phyloP scores from a whole-genome alignment of 495 filamentous ascomycete genomes.

The Friedmanniomyces simplex region DNA sequence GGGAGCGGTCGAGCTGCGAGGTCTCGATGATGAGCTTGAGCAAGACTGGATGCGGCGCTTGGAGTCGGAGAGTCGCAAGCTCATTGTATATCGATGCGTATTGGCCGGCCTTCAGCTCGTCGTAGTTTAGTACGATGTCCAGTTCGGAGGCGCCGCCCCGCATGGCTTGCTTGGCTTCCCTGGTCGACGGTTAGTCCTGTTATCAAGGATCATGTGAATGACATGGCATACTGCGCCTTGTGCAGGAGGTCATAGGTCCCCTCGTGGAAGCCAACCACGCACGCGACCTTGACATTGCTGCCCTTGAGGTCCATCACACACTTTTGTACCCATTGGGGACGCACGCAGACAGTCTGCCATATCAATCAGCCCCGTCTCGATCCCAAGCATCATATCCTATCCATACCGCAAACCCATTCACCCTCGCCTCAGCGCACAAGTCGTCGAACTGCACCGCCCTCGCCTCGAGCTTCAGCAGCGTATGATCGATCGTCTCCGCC shows the following conservation, averaged over 20 bases:
- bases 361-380: conserved; percentile 2
- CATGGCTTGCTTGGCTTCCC: conserved; percentile 48
- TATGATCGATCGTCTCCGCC: conserved; percentile 51
- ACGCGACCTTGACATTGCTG: conserved; percentile 44
- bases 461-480: conserved; percentile 47
- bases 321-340: conserved; percentile 42
- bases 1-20: conserved; percentile 41
- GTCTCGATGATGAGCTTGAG: conserved; percentile 63
- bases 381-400: not conserved
- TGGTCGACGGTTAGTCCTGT: not conserved
- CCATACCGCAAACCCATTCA: conserved; percentile 47
- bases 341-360: conserved; percentile 46
- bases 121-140: conserved; percentile 58
- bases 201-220: not conserved
- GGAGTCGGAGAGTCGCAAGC: conserved; percentile 43
- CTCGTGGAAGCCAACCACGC: conserved; percentile 59
- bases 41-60: conserved; percentile 37
- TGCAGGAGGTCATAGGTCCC: conserved; percentile 44
- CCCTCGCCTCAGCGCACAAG: conserved; percentile 52
- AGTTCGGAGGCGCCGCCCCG: conserved; percentile 50
- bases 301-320: conserved; percentile 44
- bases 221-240: conserved; percentile 37
- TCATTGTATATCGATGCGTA: conserved; percentile 49
- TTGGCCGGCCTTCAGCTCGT: conserved; percentile 36
- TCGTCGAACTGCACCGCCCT: conserved; percentile 44